Base-by-base conservation (phyloP, 306 rosid species). In the Cyclanthera cordifolia region DNA sequence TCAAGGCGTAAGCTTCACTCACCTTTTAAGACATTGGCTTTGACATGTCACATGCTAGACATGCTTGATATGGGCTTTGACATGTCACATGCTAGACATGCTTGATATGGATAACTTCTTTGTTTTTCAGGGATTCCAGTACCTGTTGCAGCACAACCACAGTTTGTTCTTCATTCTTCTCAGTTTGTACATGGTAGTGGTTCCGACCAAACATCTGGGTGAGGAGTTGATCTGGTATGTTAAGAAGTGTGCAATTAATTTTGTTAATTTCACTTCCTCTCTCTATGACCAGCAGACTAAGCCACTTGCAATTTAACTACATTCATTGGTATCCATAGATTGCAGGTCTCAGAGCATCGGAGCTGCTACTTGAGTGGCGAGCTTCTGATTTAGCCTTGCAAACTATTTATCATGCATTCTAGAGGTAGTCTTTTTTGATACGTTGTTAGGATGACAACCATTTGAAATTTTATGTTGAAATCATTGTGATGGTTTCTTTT, bases 331-430 rank as follows among this genome's bases (percentile, higher is more conserved):
- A 80, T 83, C 84, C 82, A 81, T 87, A 81, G 90, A 85, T 84
- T 91, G 96, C 95, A 92, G 96, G 97, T 84, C 93, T 83, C 84
- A 85, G 95, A 87, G 92, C 90, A 85, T 89, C 81, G 88, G 89
- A 80, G 83, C 97, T 92, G 97, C 95, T 87, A 89, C 96, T 75
- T 84, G 88, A 82, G 90, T 87, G 97, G 95, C 85, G 76, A 95
- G 86, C 90, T 85, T 87, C 90, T 77, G 84, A 83, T 85, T 87
- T 85, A 89, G 95, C 96, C 97, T 89, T 83, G 96, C 93, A 89
- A 84, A 82, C 82, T 84, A 87, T 77, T 82, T 85, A 84, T 84
- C 86, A 84, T 92, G 96, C 95, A 87, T 92, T 87, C 89, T 89
- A 92, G 86, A 87, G 97, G 97, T 92, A 85, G 6, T 58, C 41